Base-by-base conservation (phyloP, 306 rosid species). In the Alnus glutinosa region DNA sequence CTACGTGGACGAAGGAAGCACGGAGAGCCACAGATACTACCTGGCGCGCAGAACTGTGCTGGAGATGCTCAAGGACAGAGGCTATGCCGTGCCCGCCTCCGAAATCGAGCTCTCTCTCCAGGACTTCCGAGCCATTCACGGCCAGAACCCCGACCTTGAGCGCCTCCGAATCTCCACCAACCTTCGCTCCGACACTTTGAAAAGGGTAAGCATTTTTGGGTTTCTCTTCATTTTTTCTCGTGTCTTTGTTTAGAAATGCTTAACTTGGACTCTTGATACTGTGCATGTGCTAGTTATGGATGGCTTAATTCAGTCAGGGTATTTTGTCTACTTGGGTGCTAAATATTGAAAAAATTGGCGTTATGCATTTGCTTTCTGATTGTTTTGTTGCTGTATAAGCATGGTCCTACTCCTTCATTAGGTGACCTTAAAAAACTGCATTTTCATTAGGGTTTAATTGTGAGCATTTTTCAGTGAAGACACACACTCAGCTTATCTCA, bases 21-120 rank as follows among this genome's bases (percentile, higher is more conserved):
- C 61, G 0, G 99, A 93, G 78, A 90, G 91, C 70, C 94, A 92
- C 81, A 67, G 96, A 51, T 93, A 92, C 88, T 93, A 77, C 73
- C 80, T 93, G 0, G 83, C 97, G 9, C 96, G 98, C 13, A 87
- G 78, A 77, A 95, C 99, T 3, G 77, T 85, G 7, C 68, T 91
- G 32, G 98, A 95, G 87, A 95, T 93, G 98, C 93, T 95, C 49
- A 86, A 46, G 51, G 99, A 95, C 87, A 85, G 99, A 80, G 99
- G 98, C 73, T 95, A 58, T 69, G 49, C 90, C 7, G 64, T 93
- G 16, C 91, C 91, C 23, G 2, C 88, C 46, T 49, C 86, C 0
- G 93, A 95, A 75, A 82, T 90, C 76, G 80, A 81, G 28, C 86
- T 88, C 73, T 79, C 92, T 74, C 97, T 95, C 57, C 61, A 89